phyloP scores from a whole-genome alignment of 306 rosid genomes.

The Pyrus bretschneideri region DNA sequence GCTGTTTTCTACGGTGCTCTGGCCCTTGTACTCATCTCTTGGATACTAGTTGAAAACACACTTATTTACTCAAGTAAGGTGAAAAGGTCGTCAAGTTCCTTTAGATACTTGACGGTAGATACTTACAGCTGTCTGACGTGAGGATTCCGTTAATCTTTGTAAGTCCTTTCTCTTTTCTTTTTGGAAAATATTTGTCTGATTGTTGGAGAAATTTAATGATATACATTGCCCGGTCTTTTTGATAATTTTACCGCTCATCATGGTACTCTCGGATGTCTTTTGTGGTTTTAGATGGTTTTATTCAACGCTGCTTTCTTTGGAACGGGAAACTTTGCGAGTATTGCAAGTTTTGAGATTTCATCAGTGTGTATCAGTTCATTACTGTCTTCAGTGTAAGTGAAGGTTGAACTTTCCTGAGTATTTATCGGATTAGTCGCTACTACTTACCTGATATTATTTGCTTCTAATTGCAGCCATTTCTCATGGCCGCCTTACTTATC shows the following conservation, averaged over 20 bases:
- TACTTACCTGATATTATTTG: constrained; percentile 19
- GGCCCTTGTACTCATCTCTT: constrained; percentile 77
- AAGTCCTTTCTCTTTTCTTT: constrained; percentile 33
- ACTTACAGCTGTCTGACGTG: constrained; percentile 72
- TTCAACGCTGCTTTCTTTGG: constrained; percentile 87
- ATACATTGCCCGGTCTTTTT: background rate
- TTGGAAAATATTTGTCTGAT: background rate
- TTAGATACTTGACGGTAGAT: constrained; percentile 43
- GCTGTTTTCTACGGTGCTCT: constrained; percentile 79
- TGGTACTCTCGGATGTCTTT: background rate
- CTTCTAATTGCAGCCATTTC: constrained; percentile 63
- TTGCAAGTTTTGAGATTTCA: constrained; percentile 91
- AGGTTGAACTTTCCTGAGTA: constrained; percentile 6
- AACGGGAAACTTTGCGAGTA: constrained; percentile 89
- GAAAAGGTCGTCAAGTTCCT: constrained; percentile 36
- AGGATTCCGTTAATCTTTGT: constrained; percentile 73
- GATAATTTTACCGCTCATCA: constrained; percentile 1
- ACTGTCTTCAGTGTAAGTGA: constrained; percentile 82
- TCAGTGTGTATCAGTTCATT: constrained; percentile 86
- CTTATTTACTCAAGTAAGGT: constrained; percentile 46
- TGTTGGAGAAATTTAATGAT: background rate
- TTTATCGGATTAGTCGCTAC: background rate
- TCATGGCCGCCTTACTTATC: constrained; percentile 86
- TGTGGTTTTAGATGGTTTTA: constrained; percentile 53
- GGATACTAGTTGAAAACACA: constrained; percentile 85